Base-by-base conservation (phyloP, 768 basidiomycete species). In the Ramaria sp. region DNA sequence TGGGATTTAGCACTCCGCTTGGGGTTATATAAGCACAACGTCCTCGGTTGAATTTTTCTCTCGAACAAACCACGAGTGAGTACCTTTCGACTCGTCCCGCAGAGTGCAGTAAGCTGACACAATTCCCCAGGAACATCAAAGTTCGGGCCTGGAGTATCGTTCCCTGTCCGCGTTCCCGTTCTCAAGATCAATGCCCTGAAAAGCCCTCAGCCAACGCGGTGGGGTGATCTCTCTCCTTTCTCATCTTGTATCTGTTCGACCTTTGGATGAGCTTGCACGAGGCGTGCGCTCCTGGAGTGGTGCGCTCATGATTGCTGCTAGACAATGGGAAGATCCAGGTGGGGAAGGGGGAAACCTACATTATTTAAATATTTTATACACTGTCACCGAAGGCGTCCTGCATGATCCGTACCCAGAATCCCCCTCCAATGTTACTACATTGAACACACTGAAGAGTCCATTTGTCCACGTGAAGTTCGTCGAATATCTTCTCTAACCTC, bases 71-170 rank as follows among this genome's bases (percentile, higher is more conserved):
- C 56, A 55, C 49, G 61, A 56, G 58, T 56, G 49, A 32, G 61
- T 62, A 27, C 5, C 39, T 6, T 9, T 42, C 44, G 30, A 16
- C 25, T n/a, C 22, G 24, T 27, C 16, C 22, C 27, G n/a, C 20
- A 32, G 18, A 3, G n/a, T 27, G 13, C 38, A 22, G 10, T 20
- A 50, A 37, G 15, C 34, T 50, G 34, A 15, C 34, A 54, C 8
- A 41, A 2, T 42, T 71, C 71, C 64, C 58, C 77, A 86, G 77
- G 82, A 86, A 90, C 88, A 81, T 66, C 78, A 86, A 87, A 91
- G 88, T 90, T 91, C 88, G 88, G 85, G 78, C 88, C 76, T 66
- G 87, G 83, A 83, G 80, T 78, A 77, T 69, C 83, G 81, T 78
- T 88, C 81, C 86, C 81, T 79, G 87, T 79, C 84, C 88, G 88